Base-by-base conservation (phyloP, 495 filamentous ascomycete species). In the Penicillium odoratum region DNA sequence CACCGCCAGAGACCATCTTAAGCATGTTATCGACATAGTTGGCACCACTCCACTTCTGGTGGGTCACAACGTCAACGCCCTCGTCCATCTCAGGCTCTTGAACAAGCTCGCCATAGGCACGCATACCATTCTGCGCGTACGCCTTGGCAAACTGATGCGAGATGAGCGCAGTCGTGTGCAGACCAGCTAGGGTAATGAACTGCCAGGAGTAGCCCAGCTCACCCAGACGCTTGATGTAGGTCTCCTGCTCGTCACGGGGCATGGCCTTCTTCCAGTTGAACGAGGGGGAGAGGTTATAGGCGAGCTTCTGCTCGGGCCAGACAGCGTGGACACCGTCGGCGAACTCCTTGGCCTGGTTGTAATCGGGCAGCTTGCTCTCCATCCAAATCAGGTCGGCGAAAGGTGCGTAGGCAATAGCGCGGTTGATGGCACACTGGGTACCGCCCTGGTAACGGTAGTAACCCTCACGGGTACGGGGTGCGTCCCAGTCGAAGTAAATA, bases 261-360 rank as follows among this genome's bases (percentile, higher is more conserved):
- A 98, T 98, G 69, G 95, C 94, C 45, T 92, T 79, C 80, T 98
- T 97, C 94, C 94, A 98, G 84, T 98, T 98, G 87, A 98, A 98
- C 40, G 92, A 96, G 29, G 95, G 95, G 0, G 92, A 97, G 51
- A 98, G 87, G 78, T 98, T 98, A 79, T 98, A 98, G 5, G 94
- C 87, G 45, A 98, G 86, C 88, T 98, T 98, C 74, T 96, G 90
- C 78, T 98, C 89, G 9, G 94, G 94, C 88, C 88, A 97, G 18
- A 92, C 89, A 48, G 90, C 88, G 72, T 98, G 94, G 36, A 98
- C 93, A 51, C 94, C 94, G 44, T 90, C 81, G 25, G 94, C 95
- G 62, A 98, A 98, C 67, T 97, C 89, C 79, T 92, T 86, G 29
- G 94, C 94, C 77, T 98, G 94, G 43, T 79, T 74, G 75, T 85